Conservation (phyloP, 2,329 filamentous ascomycete genomes). For the Penicillium griseofulvum region DNA sequence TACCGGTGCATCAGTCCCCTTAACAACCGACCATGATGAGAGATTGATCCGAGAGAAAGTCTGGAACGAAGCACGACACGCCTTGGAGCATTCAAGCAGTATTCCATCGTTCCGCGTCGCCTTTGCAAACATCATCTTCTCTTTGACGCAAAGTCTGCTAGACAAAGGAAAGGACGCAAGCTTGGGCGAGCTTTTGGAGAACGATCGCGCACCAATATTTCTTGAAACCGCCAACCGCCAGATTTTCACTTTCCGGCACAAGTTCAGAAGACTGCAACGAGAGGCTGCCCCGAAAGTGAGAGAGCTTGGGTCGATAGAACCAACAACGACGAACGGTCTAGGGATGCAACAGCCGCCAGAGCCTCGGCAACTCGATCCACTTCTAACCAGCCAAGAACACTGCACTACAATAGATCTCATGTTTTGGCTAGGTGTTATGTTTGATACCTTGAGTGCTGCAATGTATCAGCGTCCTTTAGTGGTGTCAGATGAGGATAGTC, state of each 20-base stretch:
- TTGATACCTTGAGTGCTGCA: constrained; percentile 56
- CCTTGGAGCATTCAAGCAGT: constrained; percentile 37
- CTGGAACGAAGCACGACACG: constrained; percentile 45
- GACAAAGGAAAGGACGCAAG: constrained; percentile 20
- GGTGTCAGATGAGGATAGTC: constrained; percentile 48
- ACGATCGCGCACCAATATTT: constrained; percentile 34
- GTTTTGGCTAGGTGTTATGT: constrained; percentile 61
- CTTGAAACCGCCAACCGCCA: constrained; percentile 43
- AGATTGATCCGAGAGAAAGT: constrained; percentile 39
- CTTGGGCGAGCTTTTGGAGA: constrained; percentile 22
- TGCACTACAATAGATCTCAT: constrained; percentile 52
- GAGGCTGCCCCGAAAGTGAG: not conserved
- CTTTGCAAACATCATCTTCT: constrained; percentile 48
- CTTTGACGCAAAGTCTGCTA: constrained; percentile 44
- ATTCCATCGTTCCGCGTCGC: constrained; percentile 48
- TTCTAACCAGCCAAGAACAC: constrained; percentile 30
- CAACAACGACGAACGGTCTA: not conserved
- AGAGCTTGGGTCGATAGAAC: not conserved
- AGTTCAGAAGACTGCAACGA: constrained; percentile 19
- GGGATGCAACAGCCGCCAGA: not conserved
- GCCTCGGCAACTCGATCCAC: constrained; percentile 5
- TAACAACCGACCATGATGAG: constrained; percentile 30
- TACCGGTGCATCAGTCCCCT: constrained; percentile 4
- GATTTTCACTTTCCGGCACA: constrained; percentile 33
- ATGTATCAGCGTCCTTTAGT: constrained; percentile 51